Base-by-base conservation (phyloP, 768 basidiomycete genomes). In the Xanthoconium purpureum region DNA sequence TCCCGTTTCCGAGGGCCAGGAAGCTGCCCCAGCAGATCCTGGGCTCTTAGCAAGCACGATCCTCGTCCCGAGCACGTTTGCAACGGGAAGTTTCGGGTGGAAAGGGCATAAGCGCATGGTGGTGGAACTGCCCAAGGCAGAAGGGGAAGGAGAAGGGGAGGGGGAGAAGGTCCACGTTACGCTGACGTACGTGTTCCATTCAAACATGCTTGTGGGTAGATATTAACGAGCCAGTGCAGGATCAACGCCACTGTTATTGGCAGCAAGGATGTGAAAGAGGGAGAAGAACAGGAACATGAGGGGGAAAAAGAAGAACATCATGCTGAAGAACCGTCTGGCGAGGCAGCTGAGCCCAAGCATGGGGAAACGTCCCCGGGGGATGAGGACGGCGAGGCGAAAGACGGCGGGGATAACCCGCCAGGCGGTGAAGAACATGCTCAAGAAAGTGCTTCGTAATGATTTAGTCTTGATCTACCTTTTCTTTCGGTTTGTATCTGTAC, bases 81-180 rank as follows among this genome's bases (percentile, higher is more conserved):
- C 75, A 14, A 90, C 89, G 0, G 89, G 90, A 12, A 89, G 87
- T 66, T 90, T 87, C 67, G 91, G 91, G 17, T 93, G 91, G 91
- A 92, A 91, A 68, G 90, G 86, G 3, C 81, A 71, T 68, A 87
- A 85, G 68, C 80, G 84, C 28, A 71, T 91, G 56, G 78, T 76
- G 1, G 77, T 93, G 49, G 87, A 90, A 63, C 67, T 92, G 15
- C 75, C 81, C 52, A 76, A 77, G 53, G 65, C 74, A 0, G 79
- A 81, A 15, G 73, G 70, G 15, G 77, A 70, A 14, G 82, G 74
- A 40, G 78, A 73, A 4, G 24, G 24, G 24, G 82, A 35, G 6
- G 75, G 78, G 68, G 83, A 84, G 70, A 85, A 81, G 58, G 86
- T 92, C 3, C 81, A 87, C 63, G 87, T 92, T 12, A 83, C 81